Evolutionary conservation across 2,329 filamentous ascomycete species (phyloP).

Genomic region (Pseudogymnoascus sp.): DNA sequence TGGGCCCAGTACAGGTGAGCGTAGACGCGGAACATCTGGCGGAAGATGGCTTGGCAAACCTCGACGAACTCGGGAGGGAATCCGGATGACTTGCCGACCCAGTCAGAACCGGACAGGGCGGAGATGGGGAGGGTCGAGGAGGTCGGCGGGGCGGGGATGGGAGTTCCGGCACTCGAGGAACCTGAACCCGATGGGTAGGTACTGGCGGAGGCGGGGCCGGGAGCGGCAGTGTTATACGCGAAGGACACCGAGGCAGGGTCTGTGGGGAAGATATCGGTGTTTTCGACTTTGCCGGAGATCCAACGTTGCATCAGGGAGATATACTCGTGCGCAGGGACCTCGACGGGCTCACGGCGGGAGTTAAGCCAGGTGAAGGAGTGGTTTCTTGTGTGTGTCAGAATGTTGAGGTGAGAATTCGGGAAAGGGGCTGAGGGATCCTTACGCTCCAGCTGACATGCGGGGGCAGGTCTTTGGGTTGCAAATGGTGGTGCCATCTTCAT

Average conservation of each 20-base stretch:
- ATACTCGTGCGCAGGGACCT: conserved; percentile 87
- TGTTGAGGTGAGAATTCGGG: not conserved
- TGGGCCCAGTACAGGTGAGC: conserved; percentile 97
- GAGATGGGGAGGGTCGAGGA: conserved; percentile 47
- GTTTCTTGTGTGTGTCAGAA: conserved; percentile 44
- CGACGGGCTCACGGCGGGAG: conserved; percentile 75
- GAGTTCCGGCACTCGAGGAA: conserved; percentile 28
- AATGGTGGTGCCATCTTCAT: conserved; percentile 67
- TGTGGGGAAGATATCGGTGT: conserved; percentile 82
- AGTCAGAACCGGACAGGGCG: conserved; percentile 56
- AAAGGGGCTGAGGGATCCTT: conserved; percentile 35
- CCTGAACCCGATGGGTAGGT: conserved; percentile 43
- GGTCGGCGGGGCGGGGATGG: conserved; percentile 29
- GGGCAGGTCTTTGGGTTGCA: conserved; percentile 81
- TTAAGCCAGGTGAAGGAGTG: conserved; percentile 97
- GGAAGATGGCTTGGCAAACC: conserved; percentile 89
- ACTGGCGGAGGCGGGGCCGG: conserved; percentile 47
- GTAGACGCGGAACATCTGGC: conserved; percentile 98
- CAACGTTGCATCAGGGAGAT: conserved; percentile 94
- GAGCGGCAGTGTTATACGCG: conserved; percentile 53
- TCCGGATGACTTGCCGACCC: conserved; percentile 85
- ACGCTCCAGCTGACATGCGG: conserved; percentile 91
- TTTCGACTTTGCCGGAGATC: conserved; percentile 93
- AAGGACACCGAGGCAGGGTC: conserved; percentile 65
- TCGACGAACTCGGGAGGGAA: conserved; percentile 86